A percentile compares a stretch with the other conserved stretches of the same genome.
phyloP scores from a whole-genome alignment of 345 rosid species.

The Citrus sinensis region DVS_A1.0 CM039163.1:41625001-41625500 shows the following conservation, averaged over 20 bases:
- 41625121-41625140: conserved; percentile 90
- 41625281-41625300: conserved; percentile 91
- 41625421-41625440: conserved; percentile 65
- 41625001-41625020: conserved; percentile 73
- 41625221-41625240: conserved; percentile 88
- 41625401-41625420: conserved; percentile 83
- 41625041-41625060: conserved; percentile 72
- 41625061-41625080: conserved; percentile 96
- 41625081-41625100: conserved; percentile 86
- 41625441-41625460: conserved; percentile 64
- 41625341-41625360: conserved; percentile 79
- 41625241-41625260: conserved; percentile 92
- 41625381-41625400: conserved; percentile 82
- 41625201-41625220: conserved; percentile 71
- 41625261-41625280: conserved; percentile 88
- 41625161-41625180: conserved; percentile 84
- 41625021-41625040: conserved; percentile 75
- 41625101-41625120: conserved; percentile 77
- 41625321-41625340: conserved; percentile 87
- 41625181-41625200: conserved; percentile 82
- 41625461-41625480: conserved; percentile 74
- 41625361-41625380: conserved; percentile 76
- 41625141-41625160: conserved; percentile 89
- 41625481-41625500: conserved; percentile 74
- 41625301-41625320: conserved; percentile 87